Evolutionary conservation across 441 rosid species (phyloP).

Genomic region (Bocquillonia castaneifolia): DNA sequence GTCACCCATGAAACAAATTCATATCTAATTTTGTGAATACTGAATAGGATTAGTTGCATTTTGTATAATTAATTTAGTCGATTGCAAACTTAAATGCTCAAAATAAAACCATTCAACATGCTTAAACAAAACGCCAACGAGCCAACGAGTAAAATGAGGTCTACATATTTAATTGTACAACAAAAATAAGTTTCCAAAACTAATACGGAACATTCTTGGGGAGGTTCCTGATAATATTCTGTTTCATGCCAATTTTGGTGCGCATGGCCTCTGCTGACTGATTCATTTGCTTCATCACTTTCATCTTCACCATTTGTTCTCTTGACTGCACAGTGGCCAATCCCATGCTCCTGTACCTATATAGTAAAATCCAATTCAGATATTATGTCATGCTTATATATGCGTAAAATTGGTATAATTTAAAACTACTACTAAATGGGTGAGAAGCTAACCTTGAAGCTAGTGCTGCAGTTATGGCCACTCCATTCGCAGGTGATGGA

Average conservation of each 20-base stretch:
- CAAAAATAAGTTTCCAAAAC: not conserved
- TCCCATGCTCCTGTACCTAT: conserved; percentile 85
- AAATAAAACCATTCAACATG: no score
- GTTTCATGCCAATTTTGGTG: conserved; percentile 71
- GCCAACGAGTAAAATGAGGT: not conserved
- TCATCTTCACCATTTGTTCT: conserved; percentile 76
- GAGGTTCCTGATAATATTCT: conserved; percentile 73
- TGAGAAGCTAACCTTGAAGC: conserved; percentile 55
- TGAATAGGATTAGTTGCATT: not conserved
- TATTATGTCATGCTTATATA: not conserved
- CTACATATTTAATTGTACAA: not conserved
- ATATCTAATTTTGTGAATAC: no score
- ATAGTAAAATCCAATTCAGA: not conserved
- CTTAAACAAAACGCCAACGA: no score
- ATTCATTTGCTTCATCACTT: conserved; percentile 75
- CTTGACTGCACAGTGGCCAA: conserved; percentile 72
- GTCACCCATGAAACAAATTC: no score
- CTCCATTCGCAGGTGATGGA: conserved; percentile 53
- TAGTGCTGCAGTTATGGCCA: conserved; percentile 51
- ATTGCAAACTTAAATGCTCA: no score
- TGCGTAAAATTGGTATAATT: no score
- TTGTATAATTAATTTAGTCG: not conserved
- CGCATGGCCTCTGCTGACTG: conserved; percentile 53
- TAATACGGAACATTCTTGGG: conserved; percentile 78
- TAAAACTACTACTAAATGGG: no score